A percentile compares a stretch with the other conserved stretches of the same genome.
Evolutionary conservation across 495 filamentous ascomycete species (phyloP).

Genomic region (Aspergillus baeticus): DNA sequence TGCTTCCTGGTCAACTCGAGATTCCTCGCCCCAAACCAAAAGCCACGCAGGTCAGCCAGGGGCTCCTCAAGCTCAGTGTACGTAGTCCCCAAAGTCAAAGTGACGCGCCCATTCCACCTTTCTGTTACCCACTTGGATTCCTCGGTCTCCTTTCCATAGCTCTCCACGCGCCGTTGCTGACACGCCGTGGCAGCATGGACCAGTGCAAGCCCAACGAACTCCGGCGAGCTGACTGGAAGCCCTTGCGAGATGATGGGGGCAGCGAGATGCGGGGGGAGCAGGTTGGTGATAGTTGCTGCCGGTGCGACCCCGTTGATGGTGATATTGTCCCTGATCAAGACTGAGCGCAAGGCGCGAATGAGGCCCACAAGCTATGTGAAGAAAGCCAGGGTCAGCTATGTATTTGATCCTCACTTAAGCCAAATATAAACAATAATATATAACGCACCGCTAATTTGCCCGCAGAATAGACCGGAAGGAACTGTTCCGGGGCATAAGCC

Average conservation of each 20-base stretch:
- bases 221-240: too few relatives aligned
- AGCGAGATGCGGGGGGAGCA: neutral
- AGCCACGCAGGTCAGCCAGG: slow-evolving; percentile 13
- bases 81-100: slow-evolving; percentile 29
- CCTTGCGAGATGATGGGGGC: too few relatives aligned
- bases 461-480: slow-evolving; percentile 27
- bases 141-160: too few relatives aligned
- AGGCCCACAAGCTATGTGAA: too few relatives aligned
- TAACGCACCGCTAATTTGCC: slow-evolving; percentile 8
- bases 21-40: too few relatives aligned
- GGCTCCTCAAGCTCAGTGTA: slow-evolving; percentile 35
- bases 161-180: too few relatives aligned
- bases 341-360: neutral
- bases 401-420: too few relatives aligned
- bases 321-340: neutral
- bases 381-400: too few relatives aligned
- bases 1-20: too few relatives aligned
- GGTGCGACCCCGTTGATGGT: neutral
- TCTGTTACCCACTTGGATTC: neutral
- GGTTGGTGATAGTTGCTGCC: neutral
- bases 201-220: too few relatives aligned
- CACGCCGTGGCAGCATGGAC: too few relatives aligned
- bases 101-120: slow-evolving; percentile 32
- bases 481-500: slow-evolving; percentile 30
- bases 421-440: neutral